Percentiles rank a stretch among this genome's conserved stretches.
Evolutionary conservation across 306 rosid species (phyloP).

Genomic region (Abrus precatorius): DNA sequence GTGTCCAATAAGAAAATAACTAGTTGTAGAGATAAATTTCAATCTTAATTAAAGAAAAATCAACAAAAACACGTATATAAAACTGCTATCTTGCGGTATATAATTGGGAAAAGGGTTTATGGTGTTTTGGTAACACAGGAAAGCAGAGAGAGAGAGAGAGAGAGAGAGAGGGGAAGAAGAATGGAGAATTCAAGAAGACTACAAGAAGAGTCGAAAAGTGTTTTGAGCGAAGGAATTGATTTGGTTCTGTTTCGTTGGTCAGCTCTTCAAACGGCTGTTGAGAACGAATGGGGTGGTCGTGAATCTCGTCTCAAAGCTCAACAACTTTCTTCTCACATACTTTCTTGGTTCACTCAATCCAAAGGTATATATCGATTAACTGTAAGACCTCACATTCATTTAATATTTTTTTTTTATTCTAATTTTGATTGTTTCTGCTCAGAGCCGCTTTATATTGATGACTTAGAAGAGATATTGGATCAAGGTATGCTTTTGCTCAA

Average conservation of each 20-base stretch:
- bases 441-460: conserved; percentile 77
- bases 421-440: not conserved
- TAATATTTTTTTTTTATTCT: not conserved
- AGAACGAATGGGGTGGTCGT: conserved; percentile 87
- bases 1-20: too few species aligned
- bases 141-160: too few species aligned
- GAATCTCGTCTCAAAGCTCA: conserved; percentile 64
- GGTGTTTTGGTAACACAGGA: too few species aligned
- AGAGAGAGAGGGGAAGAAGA: too few species aligned
- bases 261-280: conserved; percentile 69
- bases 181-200: conserved; percentile 10
- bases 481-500: conserved; percentile 61
- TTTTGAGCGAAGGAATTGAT: conserved; percentile 64
- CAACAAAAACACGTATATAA: too few species aligned
- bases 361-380: conserved; percentile 48
- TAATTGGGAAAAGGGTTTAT: too few species aligned
- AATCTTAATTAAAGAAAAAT: too few species aligned
- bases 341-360: conserved; percentile 65
- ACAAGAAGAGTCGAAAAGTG: conserved; percentile 21
- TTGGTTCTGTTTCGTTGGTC: conserved; percentile 66
- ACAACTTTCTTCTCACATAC: conserved; percentile 51
- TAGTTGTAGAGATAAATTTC: too few species aligned
- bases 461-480: conserved; percentile 63
- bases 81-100: too few species aligned
- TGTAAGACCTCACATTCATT: not conserved